Percentiles rank a stretch among this genome's conserved stretches.
These are phyloP conservation scores for Bidens hawaiensis DNA, from an alignment of 140 eudicot species.

Conservation along the genomic window DNA sequence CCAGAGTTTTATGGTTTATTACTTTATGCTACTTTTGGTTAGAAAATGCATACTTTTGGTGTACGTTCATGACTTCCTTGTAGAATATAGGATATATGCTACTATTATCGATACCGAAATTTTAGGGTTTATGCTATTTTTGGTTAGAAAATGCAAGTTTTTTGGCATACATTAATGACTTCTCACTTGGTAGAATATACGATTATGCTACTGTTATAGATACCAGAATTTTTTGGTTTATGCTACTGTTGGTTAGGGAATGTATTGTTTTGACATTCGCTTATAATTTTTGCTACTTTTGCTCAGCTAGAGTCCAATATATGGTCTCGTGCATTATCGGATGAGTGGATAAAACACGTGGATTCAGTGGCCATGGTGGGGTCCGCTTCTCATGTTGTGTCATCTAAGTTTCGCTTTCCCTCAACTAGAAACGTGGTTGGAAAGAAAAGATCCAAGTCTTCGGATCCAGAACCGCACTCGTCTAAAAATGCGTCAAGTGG, in stretches of 20 bases:
- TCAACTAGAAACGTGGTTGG: slow-evolving; percentile 53
- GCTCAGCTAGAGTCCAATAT: slow-evolving; percentile 81
- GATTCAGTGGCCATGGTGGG: slow-evolving; percentile 74
- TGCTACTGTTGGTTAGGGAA: slow-evolving; percentile 42
- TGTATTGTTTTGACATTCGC: neutral
- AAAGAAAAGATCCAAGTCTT: slow-evolving; percentile 38
- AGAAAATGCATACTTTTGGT: too few relatives aligned
- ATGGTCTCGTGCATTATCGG: slow-evolving; percentile 62
- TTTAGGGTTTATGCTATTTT: too few relatives aligned
- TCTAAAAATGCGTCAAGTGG: slow-evolving; percentile 58
- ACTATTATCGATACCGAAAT: too few relatives aligned
- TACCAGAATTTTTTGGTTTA: slow-evolving; percentile 2
- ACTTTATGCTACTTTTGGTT: too few relatives aligned
- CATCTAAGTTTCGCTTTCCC: slow-evolving; percentile 45
- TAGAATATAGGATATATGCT: too few relatives aligned
- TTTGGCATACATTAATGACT: neutral
- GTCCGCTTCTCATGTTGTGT: slow-evolving; percentile 67
- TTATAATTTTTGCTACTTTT: slow-evolving; percentile 26
- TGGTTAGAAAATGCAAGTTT: too few relatives aligned
- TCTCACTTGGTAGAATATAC: slow-evolving; percentile 1
- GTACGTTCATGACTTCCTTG: too few relatives aligned
- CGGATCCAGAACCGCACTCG: slow-evolving; percentile 39
- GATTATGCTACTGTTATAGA: slow-evolving; percentile 14
- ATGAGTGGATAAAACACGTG: slow-evolving; percentile 81
- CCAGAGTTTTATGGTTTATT: too few relatives aligned